Evolutionary conservation across 1,284 basidiomycete genomes (phyloP), one percentile per base, ranked within the genome.

Genomic region (Sutorius eximius): DNA sequence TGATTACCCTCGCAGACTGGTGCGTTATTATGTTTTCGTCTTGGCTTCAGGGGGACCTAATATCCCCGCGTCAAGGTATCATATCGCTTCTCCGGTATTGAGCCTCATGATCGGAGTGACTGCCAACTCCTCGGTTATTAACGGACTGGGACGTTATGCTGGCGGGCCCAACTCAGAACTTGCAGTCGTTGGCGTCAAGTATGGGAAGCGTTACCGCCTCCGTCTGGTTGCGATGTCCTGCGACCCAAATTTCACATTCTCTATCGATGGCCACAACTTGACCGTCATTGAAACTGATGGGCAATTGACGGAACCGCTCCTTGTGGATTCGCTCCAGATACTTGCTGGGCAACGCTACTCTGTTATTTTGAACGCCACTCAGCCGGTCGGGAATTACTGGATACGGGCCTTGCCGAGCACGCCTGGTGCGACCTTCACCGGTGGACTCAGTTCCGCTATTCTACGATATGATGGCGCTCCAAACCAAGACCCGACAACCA

Each of bases 401-500:
- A 55, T 71, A 43, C 61, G 66, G 10, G 60, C 66, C 2, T 30
- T 66, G 10, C 66, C 66, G 9, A 58, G 3, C 29, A 57, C 37
- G 2, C 1, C 22, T 11, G 56, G 55, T 5, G 12, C 65, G 12
- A 49, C 38, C 29, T 73, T 77, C 54, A 49, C 47, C 7, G 70
- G 70, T 10, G 78, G 78, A 3, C 59, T 75, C 18, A 82, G 77
- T 63, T 74, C 75, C 2, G 83, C 82, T 3, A 81, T 86, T 54
- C 62, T 86, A 12, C 75, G 79, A 30, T 86, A 86, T 62, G 59
- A 48, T 0, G 77, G 77, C 10, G 82, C 83, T 3, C 59, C 67
- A 0, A 56, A 51, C 3, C 55, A 45, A 3, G 79, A 82, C 16
- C 82, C 80, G 0, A 73, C 63, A 4, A 73, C 74, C 0, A 58